These are phyloP conservation scores for Chrysochromulina parva DNA, from an alignment of 78 protist species.

Conservation along the genomic window DNA sequence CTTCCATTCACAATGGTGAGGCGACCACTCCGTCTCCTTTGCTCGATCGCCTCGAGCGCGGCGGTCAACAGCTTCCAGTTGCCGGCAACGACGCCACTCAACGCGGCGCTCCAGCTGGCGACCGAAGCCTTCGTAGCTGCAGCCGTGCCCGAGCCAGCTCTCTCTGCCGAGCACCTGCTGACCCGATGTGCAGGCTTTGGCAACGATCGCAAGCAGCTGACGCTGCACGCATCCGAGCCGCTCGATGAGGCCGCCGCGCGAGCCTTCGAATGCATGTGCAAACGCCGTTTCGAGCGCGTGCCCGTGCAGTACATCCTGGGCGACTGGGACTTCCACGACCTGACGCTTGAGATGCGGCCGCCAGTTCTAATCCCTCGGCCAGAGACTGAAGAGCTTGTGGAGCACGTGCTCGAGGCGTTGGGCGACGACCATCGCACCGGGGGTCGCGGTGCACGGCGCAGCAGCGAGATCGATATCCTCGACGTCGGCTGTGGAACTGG, in stretches of 20 bases:
- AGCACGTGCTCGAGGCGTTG: not conserved
- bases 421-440: not conserved
- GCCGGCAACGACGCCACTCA: too few species aligned
- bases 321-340: not conserved
- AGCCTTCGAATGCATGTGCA: not conserved
- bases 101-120: not conserved
- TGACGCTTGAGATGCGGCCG: not conserved
- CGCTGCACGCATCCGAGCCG: too few species aligned
- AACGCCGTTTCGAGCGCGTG: not conserved
- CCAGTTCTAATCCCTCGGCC: not conserved
- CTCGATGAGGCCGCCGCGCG: not conserved
- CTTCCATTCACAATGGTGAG: too few species aligned
- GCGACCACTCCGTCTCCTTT: too few species aligned
- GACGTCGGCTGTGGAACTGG: slow-evolving; percentile 30
- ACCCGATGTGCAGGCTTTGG: not conserved
- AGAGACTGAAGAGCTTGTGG: not conserved
- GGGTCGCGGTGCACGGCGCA: not conserved
- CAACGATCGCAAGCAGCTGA: not conserved
- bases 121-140: not conserved
- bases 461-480: not conserved
- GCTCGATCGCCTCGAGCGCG: too few species aligned
- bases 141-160: not conserved
- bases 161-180: slow-evolving; percentile 8
- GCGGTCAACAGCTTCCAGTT: too few species aligned
- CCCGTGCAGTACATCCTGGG: slow-evolving; percentile 19